Percentiles rank a stretch among this genome's conserved stretches.
phyloP scores from a whole-genome alignment of 768 basidiomycete genomes.

The Suillus lakei region DNA sequence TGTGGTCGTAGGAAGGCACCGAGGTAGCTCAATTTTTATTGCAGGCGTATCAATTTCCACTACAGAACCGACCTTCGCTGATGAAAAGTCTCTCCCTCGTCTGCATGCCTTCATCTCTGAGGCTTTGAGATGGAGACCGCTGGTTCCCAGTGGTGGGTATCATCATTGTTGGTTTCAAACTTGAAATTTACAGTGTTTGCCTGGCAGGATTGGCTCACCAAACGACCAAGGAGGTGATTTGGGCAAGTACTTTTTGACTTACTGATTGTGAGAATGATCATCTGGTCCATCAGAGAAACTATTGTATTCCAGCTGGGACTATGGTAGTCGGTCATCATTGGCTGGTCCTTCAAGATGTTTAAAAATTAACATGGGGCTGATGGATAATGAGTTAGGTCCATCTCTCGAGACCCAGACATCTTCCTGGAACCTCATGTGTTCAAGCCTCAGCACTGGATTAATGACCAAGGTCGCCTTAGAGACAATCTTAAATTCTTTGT shows the following conservation, averaged over 20 bases:
- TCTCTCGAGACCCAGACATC: not conserved
- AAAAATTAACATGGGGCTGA: not conserved
- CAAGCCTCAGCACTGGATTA: not conserved
- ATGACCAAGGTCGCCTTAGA: not conserved
- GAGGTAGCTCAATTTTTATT: not conserved
- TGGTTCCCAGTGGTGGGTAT: not conserved
- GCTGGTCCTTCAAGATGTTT: not conserved
- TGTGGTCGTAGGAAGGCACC: slow-evolving; percentile 35
- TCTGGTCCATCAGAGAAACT: not conserved
- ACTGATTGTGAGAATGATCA: not conserved
- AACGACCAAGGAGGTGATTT: not conserved
- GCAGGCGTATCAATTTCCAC: not conserved
- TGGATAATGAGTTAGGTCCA: not conserved
- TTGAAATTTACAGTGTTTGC: not conserved
- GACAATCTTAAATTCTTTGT: not conserved
- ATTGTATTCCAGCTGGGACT: not conserved
- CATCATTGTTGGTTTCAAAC: not conserved
- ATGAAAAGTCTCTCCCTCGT: not conserved
- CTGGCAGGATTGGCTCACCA: not conserved
- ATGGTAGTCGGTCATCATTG: not conserved
- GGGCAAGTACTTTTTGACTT: not conserved
- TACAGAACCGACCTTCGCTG: not conserved
- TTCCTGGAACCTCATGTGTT: not conserved
- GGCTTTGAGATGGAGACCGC: not conserved
- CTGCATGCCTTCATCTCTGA: not conserved